These are phyloP conservation scores for Clavispora asparagi DNA, from an alignment of 805 yeast genomes.

Conservation along the genomic window DNA sequence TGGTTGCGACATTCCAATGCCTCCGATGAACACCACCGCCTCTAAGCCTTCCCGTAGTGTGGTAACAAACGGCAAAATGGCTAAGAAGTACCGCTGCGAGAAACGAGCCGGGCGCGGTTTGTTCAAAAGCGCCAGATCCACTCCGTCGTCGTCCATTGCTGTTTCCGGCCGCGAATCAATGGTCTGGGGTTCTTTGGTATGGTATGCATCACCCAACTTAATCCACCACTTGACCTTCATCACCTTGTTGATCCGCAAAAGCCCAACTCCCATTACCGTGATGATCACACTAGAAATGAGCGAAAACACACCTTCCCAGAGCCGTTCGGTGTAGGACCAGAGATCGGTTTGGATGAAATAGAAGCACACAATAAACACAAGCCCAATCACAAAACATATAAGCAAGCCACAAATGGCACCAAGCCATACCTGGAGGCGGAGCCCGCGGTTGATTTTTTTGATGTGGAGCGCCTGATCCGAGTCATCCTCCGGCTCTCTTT, in stretches of 20 bases:
- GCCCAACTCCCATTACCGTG: slow-evolving; percentile 81
- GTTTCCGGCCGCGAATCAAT: background rate
- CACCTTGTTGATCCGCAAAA: slow-evolving; percentile 68
- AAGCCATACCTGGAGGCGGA: slow-evolving; percentile 63
- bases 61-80: slow-evolving; percentile 23
- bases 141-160: slow-evolving; percentile 3
- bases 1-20: slow-evolving; percentile 22
- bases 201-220: slow-evolving; percentile 39
- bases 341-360: slow-evolving; percentile 76
- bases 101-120: slow-evolving; percentile 6
- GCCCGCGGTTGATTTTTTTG: slow-evolving; percentile 9
- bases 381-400: slow-evolving; percentile 69
- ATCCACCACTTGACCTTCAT: slow-evolving; percentile 75
- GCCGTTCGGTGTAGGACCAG: slow-evolving; percentile 83
- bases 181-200: slow-evolving; percentile 10
- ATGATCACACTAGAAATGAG: slow-evolving; percentile 73
- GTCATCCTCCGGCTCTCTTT: slow-evolving; percentile 20
- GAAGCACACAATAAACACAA: slow-evolving; percentile 61
- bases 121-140: slow-evolving; percentile 1
- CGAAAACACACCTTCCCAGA: slow-evolving; percentile 85
- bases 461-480: slow-evolving; percentile 5
- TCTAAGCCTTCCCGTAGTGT: slow-evolving; percentile 41
- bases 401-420: slow-evolving; percentile 74
- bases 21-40: slow-evolving; percentile 57
- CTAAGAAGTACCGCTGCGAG: slow-evolving; percentile 22